Conservation (phyloP, 1,284 basidiomycete genomes). For the Paramarasmius palmivorus region DNA sequence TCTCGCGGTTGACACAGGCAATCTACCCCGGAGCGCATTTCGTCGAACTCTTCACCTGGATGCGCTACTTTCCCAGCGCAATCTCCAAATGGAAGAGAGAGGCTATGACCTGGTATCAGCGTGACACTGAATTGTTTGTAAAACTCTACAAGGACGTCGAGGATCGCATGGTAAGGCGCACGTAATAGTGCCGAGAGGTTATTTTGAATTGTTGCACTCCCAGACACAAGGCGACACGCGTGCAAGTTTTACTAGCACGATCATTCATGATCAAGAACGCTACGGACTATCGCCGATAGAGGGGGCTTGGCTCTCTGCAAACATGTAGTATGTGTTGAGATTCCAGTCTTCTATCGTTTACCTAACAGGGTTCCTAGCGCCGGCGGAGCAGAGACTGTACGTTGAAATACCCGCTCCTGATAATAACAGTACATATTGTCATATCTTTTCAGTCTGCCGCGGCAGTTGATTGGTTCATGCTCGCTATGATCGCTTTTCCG, state of each 20-base stretch:
- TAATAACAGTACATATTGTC: background rate
- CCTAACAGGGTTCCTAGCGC: slow-evolving; percentile 6
- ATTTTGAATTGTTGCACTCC: background rate
- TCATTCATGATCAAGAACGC: background rate
- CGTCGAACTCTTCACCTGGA: slow-evolving; percentile 29
- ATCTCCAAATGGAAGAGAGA: slow-evolving; percentile 27
- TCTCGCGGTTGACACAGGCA: slow-evolving; percentile 16
- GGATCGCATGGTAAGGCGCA: background rate
- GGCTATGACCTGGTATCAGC: slow-evolving; percentile 7
- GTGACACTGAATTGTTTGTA: background rate
- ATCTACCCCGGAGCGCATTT: slow-evolving; percentile 23
- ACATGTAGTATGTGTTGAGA: slow-evolving; percentile 4
- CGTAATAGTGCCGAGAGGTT: background rate
- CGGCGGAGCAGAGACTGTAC: slow-evolving; percentile 13
- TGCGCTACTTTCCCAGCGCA: slow-evolving; percentile 23
- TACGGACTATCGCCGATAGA: slow-evolving; percentile 1
- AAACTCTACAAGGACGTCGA: background rate
- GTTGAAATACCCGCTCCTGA: background rate
- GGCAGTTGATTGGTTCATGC: slow-evolving; percentile 16
- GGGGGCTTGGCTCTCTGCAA: slow-evolving; percentile 10
- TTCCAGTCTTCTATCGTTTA: background rate
- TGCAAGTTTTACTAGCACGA: background rate
- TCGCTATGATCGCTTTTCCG: slow-evolving; percentile 26
- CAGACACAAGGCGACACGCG: background rate
- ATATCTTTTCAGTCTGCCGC: slow-evolving; percentile 11